phyloP scores from a whole-genome alignment of 2,329 filamentous ascomycete species.

The Colletotrichum falcatum region DNA sequence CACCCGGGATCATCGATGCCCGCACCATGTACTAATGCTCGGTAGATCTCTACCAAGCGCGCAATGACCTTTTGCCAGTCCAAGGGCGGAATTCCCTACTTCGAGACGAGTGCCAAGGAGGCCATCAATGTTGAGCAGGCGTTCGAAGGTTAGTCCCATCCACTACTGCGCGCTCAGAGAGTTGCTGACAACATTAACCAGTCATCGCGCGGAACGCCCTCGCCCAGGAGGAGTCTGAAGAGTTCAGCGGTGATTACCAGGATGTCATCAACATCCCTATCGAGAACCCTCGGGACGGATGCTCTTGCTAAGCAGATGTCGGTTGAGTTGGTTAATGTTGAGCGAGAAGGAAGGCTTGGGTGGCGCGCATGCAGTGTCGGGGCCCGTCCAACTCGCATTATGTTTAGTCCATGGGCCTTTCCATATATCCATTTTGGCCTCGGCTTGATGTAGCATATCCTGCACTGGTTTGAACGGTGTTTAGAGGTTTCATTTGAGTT shows the following conservation, averaged over 20 bases:
- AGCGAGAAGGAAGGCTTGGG: constrained; percentile 11
- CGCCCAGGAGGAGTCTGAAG: constrained; percentile 96
- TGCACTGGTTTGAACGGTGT: constrained; percentile 41
- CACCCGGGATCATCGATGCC: too few relatives aligned
- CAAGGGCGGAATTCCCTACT: constrained; percentile 97
- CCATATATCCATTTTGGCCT: constrained; percentile 39
- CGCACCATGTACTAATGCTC: constrained; percentile 9
- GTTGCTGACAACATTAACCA: constrained; percentile 52
- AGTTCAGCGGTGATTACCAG: constrained; percentile 97
- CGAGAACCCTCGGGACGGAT: constrained; percentile 92
- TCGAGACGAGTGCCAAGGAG: constrained; percentile 99
- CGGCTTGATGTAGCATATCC: constrained; percentile 43
- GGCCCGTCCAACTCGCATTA: constrained; percentile 30
- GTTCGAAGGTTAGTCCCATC: constrained; percentile 68
- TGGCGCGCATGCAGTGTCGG: constrained; percentile 25
- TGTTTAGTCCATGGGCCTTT: constrained; percentile 35
- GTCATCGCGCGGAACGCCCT: constrained; percentile 97
- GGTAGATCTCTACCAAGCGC: constrained; percentile 89
- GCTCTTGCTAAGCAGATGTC: constrained; percentile 60
- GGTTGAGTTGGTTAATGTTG: constrained; percentile 28
- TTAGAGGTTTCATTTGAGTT: constrained; percentile 40
- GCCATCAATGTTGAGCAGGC: constrained; percentile 95
- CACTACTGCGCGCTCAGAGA: not conserved
- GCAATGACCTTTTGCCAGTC: constrained; percentile 98
- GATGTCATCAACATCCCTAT: constrained; percentile 99